Base-by-base conservation (phyloP, 116 monocot genomes). In the Posidonia oceanica region DNA sequence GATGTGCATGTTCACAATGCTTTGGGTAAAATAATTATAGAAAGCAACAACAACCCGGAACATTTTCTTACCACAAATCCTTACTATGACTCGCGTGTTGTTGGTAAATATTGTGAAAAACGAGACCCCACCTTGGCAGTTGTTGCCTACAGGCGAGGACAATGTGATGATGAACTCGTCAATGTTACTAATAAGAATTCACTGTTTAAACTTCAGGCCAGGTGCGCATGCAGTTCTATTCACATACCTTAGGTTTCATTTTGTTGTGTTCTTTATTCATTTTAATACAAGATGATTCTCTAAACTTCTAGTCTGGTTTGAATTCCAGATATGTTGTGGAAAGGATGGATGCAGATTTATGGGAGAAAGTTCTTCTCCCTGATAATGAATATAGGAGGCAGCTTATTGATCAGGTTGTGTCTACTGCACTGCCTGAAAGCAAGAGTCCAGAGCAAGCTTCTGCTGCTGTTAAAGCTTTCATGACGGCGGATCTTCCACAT, bases 1-100 rank as follows among this genome's bases (percentile, higher is more conserved):
- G 99, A 99, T 83, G 99, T 99, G 69, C 99, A 99, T 75, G 97
- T 97, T 73, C 97, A 97, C 69, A 97, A 92, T 85, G 98, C 98
- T 52, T 62, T 98, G 59, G 98, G 98, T 66, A 98, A 98, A 75
- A 98, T 98, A 55, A 98, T 98, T 40, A 93, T 98, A 8, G 98
- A 99, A 68, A 99, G 99, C 80, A 93, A 93, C 61, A 99, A 99
- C 73, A 99, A 99, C 66, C 98, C 98, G 4, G 93, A 99, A 68
- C 99, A 93, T 80, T 99, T 99, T 68, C 90, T 99, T 12, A 99
- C 88, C 8, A 99, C 93, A 39, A 93, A 93, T 59, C 99, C 99
- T 11, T 99, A 90, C 64, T 99, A 99, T 83, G 99, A 99, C 81
- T 99, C 99, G 29, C 93, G 99, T 73, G 99, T 99, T 74, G 93